These are phyloP conservation scores for Fraxinus quadrangulata DNA, from an alignment of 257 asterid genomes.

Conservation along the genomic window DNA sequence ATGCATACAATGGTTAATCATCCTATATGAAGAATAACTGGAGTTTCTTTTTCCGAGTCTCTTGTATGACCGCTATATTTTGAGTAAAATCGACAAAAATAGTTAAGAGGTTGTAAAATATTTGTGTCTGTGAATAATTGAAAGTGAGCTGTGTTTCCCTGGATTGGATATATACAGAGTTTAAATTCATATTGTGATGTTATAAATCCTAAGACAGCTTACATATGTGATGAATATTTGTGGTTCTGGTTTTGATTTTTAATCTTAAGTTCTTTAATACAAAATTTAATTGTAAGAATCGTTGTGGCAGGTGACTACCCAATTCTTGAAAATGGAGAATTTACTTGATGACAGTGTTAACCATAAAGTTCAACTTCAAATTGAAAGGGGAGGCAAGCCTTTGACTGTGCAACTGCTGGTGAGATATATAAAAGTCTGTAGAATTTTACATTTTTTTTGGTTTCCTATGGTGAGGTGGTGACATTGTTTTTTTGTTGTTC, in stretches of 20 bases:
- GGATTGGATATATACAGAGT: neutral
- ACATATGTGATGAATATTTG: neutral
- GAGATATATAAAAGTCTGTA: slow-evolving; percentile 29
- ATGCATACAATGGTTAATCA: neutral
- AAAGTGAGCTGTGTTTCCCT: neutral
- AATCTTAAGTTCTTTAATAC: slow-evolving; percentile 15
- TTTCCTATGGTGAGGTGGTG: slow-evolving; percentile 6
- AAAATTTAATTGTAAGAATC: slow-evolving; percentile 29
- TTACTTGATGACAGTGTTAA: slow-evolving; percentile 87
- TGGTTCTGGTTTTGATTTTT: neutral
- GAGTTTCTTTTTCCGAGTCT: neutral
- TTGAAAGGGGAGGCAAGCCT: slow-evolving; percentile 96
- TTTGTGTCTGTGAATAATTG: neutral
- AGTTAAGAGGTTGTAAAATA: neutral
- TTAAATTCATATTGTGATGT: neutral
- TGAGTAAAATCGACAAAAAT: neutral
- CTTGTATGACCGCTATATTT: neutral
- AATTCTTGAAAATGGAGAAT: slow-evolving; percentile 86
- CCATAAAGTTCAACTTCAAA: slow-evolving; percentile 73
- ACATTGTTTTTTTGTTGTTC: neutral
- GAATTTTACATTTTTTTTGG: neutral
- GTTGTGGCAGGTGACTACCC: slow-evolving; percentile 80
- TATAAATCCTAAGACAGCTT: neutral
- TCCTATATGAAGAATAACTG: neutral
- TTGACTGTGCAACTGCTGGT: slow-evolving; percentile 73